Evolutionary conservation across 306 rosid genomes (phyloP).

Genomic region (Mimosa pudica): DNA sequence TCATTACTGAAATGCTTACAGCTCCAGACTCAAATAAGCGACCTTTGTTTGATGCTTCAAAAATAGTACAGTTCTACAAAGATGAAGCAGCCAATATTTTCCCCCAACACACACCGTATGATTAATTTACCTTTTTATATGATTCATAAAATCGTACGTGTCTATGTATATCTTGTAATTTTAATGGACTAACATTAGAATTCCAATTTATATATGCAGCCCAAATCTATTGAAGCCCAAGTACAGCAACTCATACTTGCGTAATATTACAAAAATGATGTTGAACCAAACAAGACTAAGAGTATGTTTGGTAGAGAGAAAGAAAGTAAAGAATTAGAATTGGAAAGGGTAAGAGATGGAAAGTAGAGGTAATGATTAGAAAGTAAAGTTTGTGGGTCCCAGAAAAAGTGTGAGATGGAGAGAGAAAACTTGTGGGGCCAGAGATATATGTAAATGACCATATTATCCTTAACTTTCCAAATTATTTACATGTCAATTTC

Average conservation of each 20-base stretch:
- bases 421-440: no score
- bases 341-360: no score
- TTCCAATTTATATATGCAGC: background rate
- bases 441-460: no score
- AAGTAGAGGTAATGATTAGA: no score
- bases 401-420: no score
- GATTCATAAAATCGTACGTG: background rate
- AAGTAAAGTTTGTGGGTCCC: no score
- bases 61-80: conserved; percentile 1
- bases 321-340: no score
- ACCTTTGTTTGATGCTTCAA: background rate
- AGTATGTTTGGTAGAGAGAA: no score
- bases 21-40: background rate
- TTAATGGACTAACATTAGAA: background rate
- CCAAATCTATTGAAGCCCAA: background rate
- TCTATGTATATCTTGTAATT: background rate
- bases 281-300: background rate
- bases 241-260: background rate
- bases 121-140: background rate
- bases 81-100: background rate
- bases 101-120: background rate
- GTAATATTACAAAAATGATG: background rate
- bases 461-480: no score
- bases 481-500: no score
- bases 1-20: conserved; percentile 11